Conservation (phyloP, 2,329 filamentous ascomycete genomes). For the Pseudogymnoascus sp. region DNA sequence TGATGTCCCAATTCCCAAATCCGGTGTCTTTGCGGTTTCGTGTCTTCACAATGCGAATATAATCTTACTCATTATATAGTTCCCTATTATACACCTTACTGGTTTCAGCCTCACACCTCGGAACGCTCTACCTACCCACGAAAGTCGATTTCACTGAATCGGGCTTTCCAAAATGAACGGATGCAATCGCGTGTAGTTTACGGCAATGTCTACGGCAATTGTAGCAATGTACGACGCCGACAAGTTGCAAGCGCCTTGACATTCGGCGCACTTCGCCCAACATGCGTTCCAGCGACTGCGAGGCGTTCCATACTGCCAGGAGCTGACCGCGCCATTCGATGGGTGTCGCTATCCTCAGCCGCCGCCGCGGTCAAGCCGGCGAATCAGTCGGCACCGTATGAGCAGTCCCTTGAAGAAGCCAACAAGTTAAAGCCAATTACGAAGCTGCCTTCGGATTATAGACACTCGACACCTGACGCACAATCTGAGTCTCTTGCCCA, state of each 20-base stretch:
- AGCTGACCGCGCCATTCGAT: not conserved
- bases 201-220: conserved; percentile 15
- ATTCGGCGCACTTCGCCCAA: not conserved
- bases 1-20: not conserved
- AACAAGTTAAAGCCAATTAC: not conserved
- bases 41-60: not conserved
- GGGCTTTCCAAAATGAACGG: conserved; percentile 25
- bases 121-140: not conserved
- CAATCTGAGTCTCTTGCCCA: not conserved
- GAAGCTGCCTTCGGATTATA: not conserved
- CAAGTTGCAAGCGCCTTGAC: not conserved
- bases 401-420: not conserved
- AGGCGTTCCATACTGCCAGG: not conserved
- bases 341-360: not conserved
- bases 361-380: not conserved
- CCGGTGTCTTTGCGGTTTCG: not conserved
- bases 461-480: not conserved
- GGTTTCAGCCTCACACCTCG: not conserved
- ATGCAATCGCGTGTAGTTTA: conserved; percentile 26
- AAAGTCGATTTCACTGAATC: not conserved
- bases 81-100: not conserved
- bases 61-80: not conserved
- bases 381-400: not conserved
- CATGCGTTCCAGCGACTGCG: not conserved
- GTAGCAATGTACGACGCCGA: conserved; percentile 3